Evolutionary conservation across 495 filamentous ascomycete species (phyloP).

Genomic region (Apodospora peruviana): DNA sequence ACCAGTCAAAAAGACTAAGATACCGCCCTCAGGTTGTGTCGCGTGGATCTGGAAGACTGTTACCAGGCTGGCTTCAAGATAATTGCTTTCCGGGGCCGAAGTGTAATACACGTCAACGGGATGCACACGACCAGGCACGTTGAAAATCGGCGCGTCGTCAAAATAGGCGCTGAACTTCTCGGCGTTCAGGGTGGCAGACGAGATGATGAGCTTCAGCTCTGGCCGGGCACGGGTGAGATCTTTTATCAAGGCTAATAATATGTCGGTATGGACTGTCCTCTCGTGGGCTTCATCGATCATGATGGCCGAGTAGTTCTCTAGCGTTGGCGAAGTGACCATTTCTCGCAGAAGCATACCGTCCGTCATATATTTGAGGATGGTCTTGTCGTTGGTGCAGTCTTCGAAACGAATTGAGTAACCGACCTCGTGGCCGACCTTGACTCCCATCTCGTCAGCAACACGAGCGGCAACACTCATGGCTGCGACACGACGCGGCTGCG

Average conservation of each 20-base stretch:
- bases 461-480: conserved; percentile 94
- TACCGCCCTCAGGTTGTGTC: conserved; percentile 79
- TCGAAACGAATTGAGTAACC: conserved; percentile 97
- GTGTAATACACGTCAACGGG: conserved; percentile 93
- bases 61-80: conserved; percentile 83
- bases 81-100: conserved; percentile 88
- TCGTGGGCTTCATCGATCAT: conserved; percentile 98
- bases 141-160: conserved; percentile 92
- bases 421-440: conserved; percentile 85
- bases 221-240: conserved; percentile 82
- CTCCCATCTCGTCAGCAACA: conserved; percentile 91
- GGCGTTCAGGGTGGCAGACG: conserved; percentile 92
- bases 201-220: conserved; percentile 88
- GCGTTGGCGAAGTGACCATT: conserved; percentile 81
- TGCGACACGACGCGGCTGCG: conserved; percentile 91
- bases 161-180: conserved; percentile 91
- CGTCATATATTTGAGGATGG: conserved; percentile 94
- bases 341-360: conserved; percentile 95
- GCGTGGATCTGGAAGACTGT: conserved; percentile 97
- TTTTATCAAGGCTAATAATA: conserved; percentile 85
- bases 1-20: conserved; percentile 84
- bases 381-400: conserved; percentile 89
- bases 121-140: conserved; percentile 86
- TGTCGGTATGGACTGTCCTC: conserved; percentile 84
- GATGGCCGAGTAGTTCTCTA: conserved; percentile 78